Percentiles rank a stretch among this genome's conserved stretches.
Conservation (phyloP, 192 early-diverging fungal species). For the Chytriomyces sp. region DNA sequence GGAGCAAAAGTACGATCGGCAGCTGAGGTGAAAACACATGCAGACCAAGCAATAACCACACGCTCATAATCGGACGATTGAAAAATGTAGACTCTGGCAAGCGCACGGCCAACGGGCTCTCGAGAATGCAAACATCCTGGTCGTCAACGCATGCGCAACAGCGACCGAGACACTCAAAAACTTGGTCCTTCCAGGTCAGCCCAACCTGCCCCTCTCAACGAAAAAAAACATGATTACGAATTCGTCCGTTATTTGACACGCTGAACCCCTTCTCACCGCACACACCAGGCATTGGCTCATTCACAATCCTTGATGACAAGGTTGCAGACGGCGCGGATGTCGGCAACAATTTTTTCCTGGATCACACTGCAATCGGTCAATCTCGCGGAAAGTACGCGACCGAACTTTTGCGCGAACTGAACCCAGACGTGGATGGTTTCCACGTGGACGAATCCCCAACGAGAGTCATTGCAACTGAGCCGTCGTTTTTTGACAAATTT, state of each 20-base stretch:
- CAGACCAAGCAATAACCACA: not conserved
- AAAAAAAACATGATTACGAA: not conserved
- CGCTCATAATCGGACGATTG: not conserved
- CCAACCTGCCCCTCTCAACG: not conserved
- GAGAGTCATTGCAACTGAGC: constrained; percentile 16
- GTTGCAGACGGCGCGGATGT: constrained; percentile 71
- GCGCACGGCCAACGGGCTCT: constrained; percentile 87
- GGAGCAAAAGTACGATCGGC: constrained; percentile 85
- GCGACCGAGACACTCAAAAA: constrained; percentile 95
- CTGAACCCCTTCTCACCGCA: no score
- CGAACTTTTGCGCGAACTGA: constrained; percentile 80
- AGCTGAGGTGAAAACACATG: constrained; percentile 68
- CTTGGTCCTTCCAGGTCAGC: constrained; percentile 88
- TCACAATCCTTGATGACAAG: constrained; percentile 81
- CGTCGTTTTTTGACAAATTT: constrained; percentile 70
- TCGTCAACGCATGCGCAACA: constrained; percentile 82
- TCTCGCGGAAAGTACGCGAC: constrained; percentile 66
- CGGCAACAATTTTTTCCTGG: constrained; percentile 94
- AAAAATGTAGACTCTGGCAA: constrained; percentile 83
- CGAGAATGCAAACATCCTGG: constrained; percentile 80
- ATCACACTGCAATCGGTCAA: constrained; percentile 64
- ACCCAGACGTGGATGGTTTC: constrained; percentile 79
- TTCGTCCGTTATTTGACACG: no score
- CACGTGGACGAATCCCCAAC: constrained; percentile 55
- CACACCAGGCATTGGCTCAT: constrained; percentile 80